phyloP scores from a whole-genome alignment of 83 land plant genomes.

The Picea abies region DNA sequence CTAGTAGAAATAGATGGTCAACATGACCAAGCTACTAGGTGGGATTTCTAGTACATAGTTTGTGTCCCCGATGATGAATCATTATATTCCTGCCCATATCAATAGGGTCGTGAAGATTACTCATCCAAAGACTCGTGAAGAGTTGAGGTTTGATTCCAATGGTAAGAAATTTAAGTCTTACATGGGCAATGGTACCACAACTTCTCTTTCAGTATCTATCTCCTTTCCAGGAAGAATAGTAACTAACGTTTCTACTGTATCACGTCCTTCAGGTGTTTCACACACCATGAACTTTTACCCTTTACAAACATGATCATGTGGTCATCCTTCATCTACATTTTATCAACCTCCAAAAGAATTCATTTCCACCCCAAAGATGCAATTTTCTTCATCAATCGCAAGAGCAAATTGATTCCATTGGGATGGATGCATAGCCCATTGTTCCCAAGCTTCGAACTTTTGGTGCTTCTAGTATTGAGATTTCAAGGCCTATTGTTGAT shows the following conservation, averaged over 20 bases:
- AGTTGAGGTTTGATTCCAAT: slow-evolving; percentile 59
- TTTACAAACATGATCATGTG: background rate
- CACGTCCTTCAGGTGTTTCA: too few relatives aligned
- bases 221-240: too few relatives aligned
- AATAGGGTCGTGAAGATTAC: slow-evolving; percentile 76
- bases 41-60: background rate
- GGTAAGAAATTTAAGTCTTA: background rate
- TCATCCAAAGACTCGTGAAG: slow-evolving; percentile 86
- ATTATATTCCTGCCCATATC: background rate
- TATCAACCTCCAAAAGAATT: background rate
- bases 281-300: too few relatives aligned
- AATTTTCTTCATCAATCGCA: too few relatives aligned
- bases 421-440: too few relatives aligned
- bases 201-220: too few relatives aligned
- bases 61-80: background rate
- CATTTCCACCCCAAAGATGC: too few relatives aligned
- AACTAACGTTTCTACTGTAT: background rate
- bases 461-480: background rate
- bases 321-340: background rate
- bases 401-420: too few relatives aligned
- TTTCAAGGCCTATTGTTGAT: background rate
- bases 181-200: too few relatives aligned
- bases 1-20: too few relatives aligned
- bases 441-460: too few relatives aligned
- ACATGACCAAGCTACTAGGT: background rate